Evolutionary conservation across 345 rosid species (phyloP).

Genomic region (Boechera retrofracta): DNA sequence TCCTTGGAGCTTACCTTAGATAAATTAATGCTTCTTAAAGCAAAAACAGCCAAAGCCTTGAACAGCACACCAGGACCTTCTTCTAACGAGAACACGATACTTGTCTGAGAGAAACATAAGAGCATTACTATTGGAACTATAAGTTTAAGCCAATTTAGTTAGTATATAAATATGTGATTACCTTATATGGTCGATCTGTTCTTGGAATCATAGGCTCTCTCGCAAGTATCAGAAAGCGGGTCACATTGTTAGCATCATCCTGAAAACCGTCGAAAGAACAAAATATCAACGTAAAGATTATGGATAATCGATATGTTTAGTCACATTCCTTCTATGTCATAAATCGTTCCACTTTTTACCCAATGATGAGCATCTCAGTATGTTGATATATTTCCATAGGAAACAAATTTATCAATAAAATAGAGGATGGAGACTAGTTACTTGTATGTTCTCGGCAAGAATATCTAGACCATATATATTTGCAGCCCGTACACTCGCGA

Average conservation of each 20-base stretch:
- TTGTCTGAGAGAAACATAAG: conserved; percentile 61
- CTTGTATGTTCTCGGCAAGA: conserved; percentile 83
- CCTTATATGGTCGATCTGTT: conserved; percentile 75
- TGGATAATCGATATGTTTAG: neutral
- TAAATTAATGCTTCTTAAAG: conserved; percentile 79
- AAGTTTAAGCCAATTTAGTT: conserved; percentile 1
- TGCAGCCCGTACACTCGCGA: conserved; percentile 95
- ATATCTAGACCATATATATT: conserved; percentile 80
- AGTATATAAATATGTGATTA: conserved; percentile 29
- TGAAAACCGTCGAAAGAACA: conserved; percentile 39
- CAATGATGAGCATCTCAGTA: neutral
- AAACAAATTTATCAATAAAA: conserved; percentile 23
- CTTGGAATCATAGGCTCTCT: conserved; percentile 91
- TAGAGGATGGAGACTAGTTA: conserved; percentile 32
- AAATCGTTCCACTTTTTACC: conserved; percentile 7
- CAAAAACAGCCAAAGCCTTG: conserved; percentile 92
- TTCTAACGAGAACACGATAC: conserved; percentile 93
- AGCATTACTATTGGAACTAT: conserved; percentile 20
- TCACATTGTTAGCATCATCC: conserved; percentile 79
- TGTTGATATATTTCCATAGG: neutral
- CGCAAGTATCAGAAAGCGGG: conserved; percentile 88
- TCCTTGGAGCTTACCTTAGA: conserved; percentile 59
- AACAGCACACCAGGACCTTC: conserved; percentile 93
- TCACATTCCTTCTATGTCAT: conserved; percentile 19
- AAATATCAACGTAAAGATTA: conserved; percentile 12